Conservation (phyloP, 768 basidiomycete species). For the Podaxis sp. region DNA sequence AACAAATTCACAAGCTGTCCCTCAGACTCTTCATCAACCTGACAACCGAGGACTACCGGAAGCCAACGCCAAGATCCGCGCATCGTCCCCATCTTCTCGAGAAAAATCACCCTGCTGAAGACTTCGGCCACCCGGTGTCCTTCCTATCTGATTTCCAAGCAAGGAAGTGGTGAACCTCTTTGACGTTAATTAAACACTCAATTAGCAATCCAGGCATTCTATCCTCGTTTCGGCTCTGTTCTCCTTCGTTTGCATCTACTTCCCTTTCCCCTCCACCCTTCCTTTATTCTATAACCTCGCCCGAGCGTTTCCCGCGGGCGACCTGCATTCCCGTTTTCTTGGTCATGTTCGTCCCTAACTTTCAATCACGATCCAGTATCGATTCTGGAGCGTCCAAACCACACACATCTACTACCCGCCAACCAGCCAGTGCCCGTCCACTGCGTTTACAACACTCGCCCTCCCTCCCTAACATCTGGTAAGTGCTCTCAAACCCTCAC, state of each 20-base stretch:
- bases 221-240: constrained; percentile 25
- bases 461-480: constrained; percentile 71
- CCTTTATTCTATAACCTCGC: constrained; percentile 25
- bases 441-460: constrained; percentile 59
- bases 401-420: constrained; percentile 17
- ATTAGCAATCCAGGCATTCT: constrained; percentile 31
- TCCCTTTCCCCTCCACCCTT: constrained; percentile 17
- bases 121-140: constrained; percentile 27
- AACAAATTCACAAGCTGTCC: constrained; percentile 25
- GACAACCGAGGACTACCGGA: constrained; percentile 36
- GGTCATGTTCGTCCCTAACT: constrained; percentile 23
- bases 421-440: constrained; percentile 25
- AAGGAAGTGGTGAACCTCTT: constrained; percentile 28
- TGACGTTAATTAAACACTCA: constrained; percentile 43
- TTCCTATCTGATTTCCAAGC: constrained; percentile 23
- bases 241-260: constrained; percentile 21
- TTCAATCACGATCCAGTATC: constrained; percentile 16
- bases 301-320: constrained; percentile 32
- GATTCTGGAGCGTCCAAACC: constrained; percentile 2
- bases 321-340: constrained; percentile 26
- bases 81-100: constrained; percentile 23
- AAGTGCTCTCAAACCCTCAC: constrained; percentile 14
- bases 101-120: constrained; percentile 19
- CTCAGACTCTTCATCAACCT: constrained; percentile 30
- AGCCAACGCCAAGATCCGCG: constrained; percentile 38